phyloP scores from a whole-genome alignment of 2,329 filamentous ascomycete species.

The Aspergillus sp. region DNA sequence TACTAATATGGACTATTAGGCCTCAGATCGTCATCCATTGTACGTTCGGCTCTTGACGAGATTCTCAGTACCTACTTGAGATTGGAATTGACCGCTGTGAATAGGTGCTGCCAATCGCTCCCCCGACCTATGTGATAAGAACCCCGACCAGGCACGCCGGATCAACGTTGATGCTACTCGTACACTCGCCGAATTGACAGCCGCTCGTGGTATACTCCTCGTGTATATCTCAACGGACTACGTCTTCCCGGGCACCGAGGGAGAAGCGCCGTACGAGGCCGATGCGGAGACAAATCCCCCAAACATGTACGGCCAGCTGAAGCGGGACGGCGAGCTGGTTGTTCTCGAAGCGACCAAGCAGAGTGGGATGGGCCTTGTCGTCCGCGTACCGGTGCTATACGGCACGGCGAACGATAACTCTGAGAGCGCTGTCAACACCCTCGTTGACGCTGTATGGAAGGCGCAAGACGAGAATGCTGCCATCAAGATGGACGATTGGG shows the following conservation, averaged over 20 bases:
- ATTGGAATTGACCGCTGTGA: constrained; percentile 17
- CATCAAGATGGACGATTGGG: constrained; percentile 85
- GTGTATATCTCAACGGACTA: constrained; percentile 76
- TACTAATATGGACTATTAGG: constrained; percentile 46
- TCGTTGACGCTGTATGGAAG: constrained; percentile 78
- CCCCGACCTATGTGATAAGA: constrained; percentile 80
- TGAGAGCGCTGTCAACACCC: constrained; percentile 81
- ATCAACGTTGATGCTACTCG: constrained; percentile 76
- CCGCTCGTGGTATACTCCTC: constrained; percentile 53
- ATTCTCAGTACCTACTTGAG: background rate
- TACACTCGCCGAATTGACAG: constrained; percentile 68
- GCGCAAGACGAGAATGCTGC: constrained; percentile 65
- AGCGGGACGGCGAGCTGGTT: constrained; percentile 71
- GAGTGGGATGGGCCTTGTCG: constrained; percentile 66
- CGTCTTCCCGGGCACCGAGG: constrained; percentile 75
- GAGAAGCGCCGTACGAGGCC: constrained; percentile 82
- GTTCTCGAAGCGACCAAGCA: constrained; percentile 65
- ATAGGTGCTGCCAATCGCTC: constrained; percentile 84
- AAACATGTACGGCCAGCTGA: constrained; percentile 79
- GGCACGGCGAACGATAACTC: constrained; percentile 71
- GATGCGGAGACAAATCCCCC: constrained; percentile 68
- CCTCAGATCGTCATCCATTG: constrained; percentile 82
- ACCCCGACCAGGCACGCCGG: constrained; percentile 73
- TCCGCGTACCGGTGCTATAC: constrained; percentile 84
- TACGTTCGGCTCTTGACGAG: constrained; percentile 47